Percentiles rank a stretch among this genome's conserved stretches.
phyloP scores from a whole-genome alignment of 768 basidiomycete genomes.

The Strobilomyces dryophilus region DNA sequence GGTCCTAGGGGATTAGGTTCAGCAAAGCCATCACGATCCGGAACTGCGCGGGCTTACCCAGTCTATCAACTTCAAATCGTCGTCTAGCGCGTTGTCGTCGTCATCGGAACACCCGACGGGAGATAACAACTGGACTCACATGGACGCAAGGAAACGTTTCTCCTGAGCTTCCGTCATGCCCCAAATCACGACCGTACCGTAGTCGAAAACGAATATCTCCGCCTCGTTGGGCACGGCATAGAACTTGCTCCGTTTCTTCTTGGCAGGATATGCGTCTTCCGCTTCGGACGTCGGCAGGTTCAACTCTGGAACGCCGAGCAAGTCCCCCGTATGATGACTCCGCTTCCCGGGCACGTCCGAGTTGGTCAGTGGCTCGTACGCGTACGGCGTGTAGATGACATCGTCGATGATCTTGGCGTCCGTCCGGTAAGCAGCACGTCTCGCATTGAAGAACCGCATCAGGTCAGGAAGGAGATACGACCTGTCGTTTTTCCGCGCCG shows the following conservation, averaged over 20 bases:
- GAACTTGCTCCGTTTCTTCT: constrained; percentile 62
- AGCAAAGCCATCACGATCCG: constrained; percentile 1
- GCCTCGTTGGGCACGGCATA: constrained; percentile 63
- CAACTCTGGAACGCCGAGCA: constrained; percentile 76
- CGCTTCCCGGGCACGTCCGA: constrained; percentile 29
- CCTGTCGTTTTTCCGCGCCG: constrained; percentile 35
- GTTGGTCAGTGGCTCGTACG: constrained; percentile 53
- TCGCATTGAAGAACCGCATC: constrained; percentile 84
- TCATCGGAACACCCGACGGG: background rate
- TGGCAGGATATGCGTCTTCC: constrained; percentile 32
- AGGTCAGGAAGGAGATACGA: constrained; percentile 88
- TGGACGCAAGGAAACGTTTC: constrained; percentile 81
- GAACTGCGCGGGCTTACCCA: constrained; percentile 46
- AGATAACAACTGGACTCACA: constrained; percentile 51
- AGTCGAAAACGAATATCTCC: constrained; percentile 91
- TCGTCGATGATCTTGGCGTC: constrained; percentile 89
- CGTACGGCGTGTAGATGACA: constrained; percentile 90
- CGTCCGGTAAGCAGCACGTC: constrained; percentile 78
- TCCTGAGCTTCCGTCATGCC: constrained; percentile 95
- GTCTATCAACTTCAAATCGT: constrained; percentile 89
- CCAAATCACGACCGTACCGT: constrained; percentile 96
- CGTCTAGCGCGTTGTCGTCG: constrained; percentile 48
- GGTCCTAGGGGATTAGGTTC: constrained; percentile 45
- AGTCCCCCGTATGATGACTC: constrained; percentile 52
- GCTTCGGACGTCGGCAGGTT: constrained; percentile 26